Base-by-base conservation (phyloP, 2,329 filamentous ascomycete genomes). In the Colletotrichum simmondsii region DNA sequence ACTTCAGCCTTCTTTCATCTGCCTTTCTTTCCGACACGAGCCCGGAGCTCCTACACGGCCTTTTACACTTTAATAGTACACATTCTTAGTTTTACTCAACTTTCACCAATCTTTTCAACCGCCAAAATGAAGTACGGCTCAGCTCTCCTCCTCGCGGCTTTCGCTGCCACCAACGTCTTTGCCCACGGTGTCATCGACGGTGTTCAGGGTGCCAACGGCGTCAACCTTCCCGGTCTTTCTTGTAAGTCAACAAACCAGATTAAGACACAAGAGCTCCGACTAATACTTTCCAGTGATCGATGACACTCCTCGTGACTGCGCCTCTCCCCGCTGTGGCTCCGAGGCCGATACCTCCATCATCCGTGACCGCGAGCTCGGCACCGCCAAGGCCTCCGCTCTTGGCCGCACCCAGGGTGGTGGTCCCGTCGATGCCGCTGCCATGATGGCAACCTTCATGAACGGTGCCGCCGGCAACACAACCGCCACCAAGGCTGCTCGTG, bases 281-380 rank as follows among this genome's bases (percentile, higher is more conserved):
- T 71, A 32, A 75, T 49, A 56, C 22, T 67, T 16, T 35, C 12
- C n/a, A 86, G 89, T 92, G 75, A 84, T 85, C 60, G 91, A 93
- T 73, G 91, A 90, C 77, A 92, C 91, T 74, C 91, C 91, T 61
- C 90, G 92, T 77, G 91, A 93, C 82, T 93, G 91, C 80, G 85
- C 88, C 64, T 84, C 83, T 76, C 89, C 91, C 75, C 74, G 80
- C 53, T 93, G 91, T 78, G 92, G 91, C 69, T 87, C 91, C 24
- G 88, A 93, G 80, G 89, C 87, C 70, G 92, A 93, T 78, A 93
- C 92, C 22, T 86, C 91, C 79, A 92, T 93, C 84, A 92, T 93
- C 81, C 89, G 91, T 37, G 81, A 88, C 71, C 81, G 83, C 12
- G 91, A 93, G 81, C 85, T 93, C 68, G 83, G 83, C 42, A 86